Evolutionary conservation across 257 asterid species (phyloP).

Genomic region (Lavandula angustifolia): DNA sequence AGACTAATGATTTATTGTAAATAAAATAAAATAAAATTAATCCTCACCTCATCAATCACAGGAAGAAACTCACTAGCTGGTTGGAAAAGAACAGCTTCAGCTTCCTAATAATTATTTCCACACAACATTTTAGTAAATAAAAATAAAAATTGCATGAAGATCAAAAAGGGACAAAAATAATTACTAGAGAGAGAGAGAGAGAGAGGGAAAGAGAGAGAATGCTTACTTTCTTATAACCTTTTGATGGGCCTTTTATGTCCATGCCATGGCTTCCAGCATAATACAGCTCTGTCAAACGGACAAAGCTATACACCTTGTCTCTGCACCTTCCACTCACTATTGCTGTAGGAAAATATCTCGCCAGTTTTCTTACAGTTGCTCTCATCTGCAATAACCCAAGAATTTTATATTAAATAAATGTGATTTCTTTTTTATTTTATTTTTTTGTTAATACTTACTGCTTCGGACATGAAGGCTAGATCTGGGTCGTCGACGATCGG

Average conservation of each 20-base stretch:
- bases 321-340: constrained; percentile 92
- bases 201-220: constrained; percentile 21
- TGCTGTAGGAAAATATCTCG: constrained; percentile 82
- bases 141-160: constrained; percentile 22
- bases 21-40: background rate
- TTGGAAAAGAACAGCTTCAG: constrained; percentile 66
- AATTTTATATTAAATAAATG: background rate
- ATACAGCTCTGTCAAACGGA: constrained; percentile 87
- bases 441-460: constrained; percentile 43
- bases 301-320: constrained; percentile 87
- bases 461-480: constrained; percentile 82
- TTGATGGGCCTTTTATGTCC: constrained; percentile 98
- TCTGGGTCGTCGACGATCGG: constrained; percentile 97
- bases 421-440: background rate
- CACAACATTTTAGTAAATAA: background rate
- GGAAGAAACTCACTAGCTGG: constrained; percentile 93
- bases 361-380: constrained; percentile 78
- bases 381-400: constrained; percentile 43
- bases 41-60: constrained; percentile 72
- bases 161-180: background rate
- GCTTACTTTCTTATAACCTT: constrained; percentile 68
- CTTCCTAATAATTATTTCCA: constrained; percentile 32
- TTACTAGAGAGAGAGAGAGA: background rate
- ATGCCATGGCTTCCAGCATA: constrained; percentile 99
- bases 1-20: background rate